Conservation (phyloP, 2,329 filamentous ascomycete genomes). For the Ilyonectria robusta region DNA sequence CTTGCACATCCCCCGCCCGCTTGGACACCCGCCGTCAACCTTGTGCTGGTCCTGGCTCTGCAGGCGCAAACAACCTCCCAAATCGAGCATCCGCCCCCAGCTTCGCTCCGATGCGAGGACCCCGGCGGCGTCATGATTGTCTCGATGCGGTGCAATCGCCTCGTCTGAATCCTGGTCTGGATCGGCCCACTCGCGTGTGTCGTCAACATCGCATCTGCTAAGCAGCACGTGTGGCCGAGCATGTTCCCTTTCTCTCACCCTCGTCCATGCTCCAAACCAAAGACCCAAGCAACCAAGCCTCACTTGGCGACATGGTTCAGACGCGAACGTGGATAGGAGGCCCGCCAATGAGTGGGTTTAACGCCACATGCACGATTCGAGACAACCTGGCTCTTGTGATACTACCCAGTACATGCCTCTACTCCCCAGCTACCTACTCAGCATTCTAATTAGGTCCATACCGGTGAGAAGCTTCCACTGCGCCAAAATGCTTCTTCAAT, state of each 20-base stretch:
- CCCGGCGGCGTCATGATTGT: constrained; percentile 1
- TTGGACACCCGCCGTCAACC: background rate
- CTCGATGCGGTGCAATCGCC: background rate
- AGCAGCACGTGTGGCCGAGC: background rate
- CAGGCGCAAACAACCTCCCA: constrained; percentile 3
- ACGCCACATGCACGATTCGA: background rate
- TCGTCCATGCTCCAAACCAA: background rate
- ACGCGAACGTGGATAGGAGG: background rate
- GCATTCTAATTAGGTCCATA: background rate
- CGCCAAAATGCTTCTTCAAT: background rate
- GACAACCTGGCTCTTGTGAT: background rate
- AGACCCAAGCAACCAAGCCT: background rate
- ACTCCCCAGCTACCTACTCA: background rate
- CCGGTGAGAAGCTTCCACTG: background rate
- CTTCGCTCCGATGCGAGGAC: background rate
- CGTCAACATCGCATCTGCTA: background rate
- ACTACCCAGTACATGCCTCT: background rate
- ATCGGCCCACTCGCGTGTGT: constrained; percentile 1
- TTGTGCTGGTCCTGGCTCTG: background rate
- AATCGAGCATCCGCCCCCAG: constrained; percentile 2
- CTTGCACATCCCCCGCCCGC: constrained; percentile 12
- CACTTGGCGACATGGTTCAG: background rate
- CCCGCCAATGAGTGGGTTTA: constrained; percentile 1
- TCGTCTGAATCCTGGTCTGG: background rate
- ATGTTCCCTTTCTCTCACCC: background rate